Percentiles rank a stretch among this genome's conserved stretches.
These are phyloP conservation scores for Cercospora sp. DNA, from an alignment of 2,329 filamentous ascomycete genomes.

Conservation along the genomic window DNA sequence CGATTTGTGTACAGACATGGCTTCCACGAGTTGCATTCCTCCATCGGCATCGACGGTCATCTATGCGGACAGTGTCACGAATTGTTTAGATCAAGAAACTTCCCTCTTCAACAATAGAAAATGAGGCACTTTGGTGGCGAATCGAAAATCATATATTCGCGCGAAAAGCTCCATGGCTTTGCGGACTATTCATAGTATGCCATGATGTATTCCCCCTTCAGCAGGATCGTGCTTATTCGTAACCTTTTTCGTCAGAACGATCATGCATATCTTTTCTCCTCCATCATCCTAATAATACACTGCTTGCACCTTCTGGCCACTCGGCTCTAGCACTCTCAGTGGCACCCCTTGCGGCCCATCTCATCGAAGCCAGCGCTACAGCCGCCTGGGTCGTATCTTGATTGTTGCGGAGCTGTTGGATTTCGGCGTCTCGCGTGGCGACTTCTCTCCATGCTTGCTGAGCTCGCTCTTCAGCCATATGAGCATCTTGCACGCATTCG, in stretches of 20 bases:
- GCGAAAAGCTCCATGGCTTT: not conserved
- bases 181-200: not conserved
- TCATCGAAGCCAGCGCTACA: not conserved
- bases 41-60: not conserved
- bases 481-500: not conserved
- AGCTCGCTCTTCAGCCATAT: not conserved
- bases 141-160: not conserved
- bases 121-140: not conserved
- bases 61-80: not conserved
- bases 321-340: slow-evolving; percentile 5
- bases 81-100: not conserved
- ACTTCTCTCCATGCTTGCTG: slow-evolving; percentile 4
- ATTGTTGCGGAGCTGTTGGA: not conserved
- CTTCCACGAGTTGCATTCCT: not conserved
- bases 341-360: slow-evolving; percentile 8
- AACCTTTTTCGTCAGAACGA: slow-evolving; percentile 8
- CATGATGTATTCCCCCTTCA: not conserved
- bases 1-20: not conserved
- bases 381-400: not conserved
- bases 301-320: not conserved
- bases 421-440: not conserved
- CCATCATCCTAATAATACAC: slow-evolving; percentile 9
- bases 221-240: not conserved
- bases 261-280: no score
- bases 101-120: not conserved